Evolutionary conservation across 768 basidiomycete species (phyloP).

Genomic region (Rhizopogon vulgaris): DNA sequence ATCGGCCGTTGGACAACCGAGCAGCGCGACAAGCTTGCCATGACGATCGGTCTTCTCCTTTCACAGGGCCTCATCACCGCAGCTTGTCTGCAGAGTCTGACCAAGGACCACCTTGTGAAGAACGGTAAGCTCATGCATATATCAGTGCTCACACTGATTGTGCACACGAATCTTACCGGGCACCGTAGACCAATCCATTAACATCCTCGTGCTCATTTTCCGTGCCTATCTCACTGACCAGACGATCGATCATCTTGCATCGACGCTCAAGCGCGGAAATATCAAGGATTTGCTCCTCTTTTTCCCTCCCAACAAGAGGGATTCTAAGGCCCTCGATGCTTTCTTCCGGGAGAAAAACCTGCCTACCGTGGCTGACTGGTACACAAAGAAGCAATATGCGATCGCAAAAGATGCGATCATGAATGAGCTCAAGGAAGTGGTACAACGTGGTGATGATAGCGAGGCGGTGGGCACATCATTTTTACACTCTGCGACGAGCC

Average conservation of each 20-base stretch:
- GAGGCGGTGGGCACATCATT: slow-evolving; percentile 49
- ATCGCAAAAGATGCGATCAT: slow-evolving; percentile 75
- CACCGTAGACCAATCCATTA: slow-evolving; percentile 64
- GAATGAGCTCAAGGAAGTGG: slow-evolving; percentile 61
- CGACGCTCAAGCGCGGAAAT: slow-evolving; percentile 75
- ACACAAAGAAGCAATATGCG: slow-evolving; percentile 82
- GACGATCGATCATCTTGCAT: slow-evolving; percentile 84
- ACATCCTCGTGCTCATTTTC: slow-evolving; percentile 73
- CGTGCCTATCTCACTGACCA: slow-evolving; percentile 76
- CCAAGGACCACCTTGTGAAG: slow-evolving; percentile 94
- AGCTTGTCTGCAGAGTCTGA: slow-evolving; percentile 71
- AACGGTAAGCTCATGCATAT: slow-evolving; percentile 53
- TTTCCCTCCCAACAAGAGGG: slow-evolving; percentile 82
- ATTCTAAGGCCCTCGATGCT: slow-evolving; percentile 68
- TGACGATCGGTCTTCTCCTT: slow-evolving; percentile 76
- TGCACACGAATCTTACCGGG: neutral
- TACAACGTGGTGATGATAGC: slow-evolving; percentile 59
- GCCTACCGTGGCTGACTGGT: slow-evolving; percentile 86
- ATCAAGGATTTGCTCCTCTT: slow-evolving; percentile 82
- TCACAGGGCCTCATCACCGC: slow-evolving; percentile 79
- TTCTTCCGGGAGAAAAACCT: slow-evolving; percentile 82
- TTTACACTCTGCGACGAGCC: neutral
- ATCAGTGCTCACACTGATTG: neutral
- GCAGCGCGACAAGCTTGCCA: slow-evolving; percentile 79
- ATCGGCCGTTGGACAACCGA: slow-evolving; percentile 75